Percentiles rank a stretch among this genome's conserved stretches.
These are phyloP conservation scores for Parasitella parasitica DNA, from an alignment of 371 early-diverging fungal species.

Conservation along the genomic window DNA sequence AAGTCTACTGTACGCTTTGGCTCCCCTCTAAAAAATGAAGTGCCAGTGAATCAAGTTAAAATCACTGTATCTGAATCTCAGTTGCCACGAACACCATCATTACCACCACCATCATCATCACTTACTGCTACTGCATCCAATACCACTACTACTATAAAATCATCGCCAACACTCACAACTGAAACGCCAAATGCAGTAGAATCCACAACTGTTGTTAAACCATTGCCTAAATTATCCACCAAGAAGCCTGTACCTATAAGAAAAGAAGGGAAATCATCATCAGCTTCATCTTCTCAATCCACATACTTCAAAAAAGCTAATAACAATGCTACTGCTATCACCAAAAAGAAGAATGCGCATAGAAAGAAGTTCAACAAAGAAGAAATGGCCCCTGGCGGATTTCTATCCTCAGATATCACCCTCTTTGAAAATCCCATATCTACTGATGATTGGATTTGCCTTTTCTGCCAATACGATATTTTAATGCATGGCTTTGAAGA, in stretches of 20 bases:
- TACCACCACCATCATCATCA: not conserved
- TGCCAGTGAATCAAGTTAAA: not conserved
- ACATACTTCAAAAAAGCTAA: not conserved
- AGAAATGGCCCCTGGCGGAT: slow-evolving; percentile 20
- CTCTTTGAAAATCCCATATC: slow-evolving; percentile 28
- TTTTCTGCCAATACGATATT: slow-evolving; percentile 47
- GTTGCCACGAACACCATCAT: not conserved
- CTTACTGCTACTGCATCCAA: not conserved
- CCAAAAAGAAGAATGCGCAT: slow-evolving; percentile 3
- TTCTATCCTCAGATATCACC: slow-evolving; percentile 26
- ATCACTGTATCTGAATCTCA: too few species aligned
- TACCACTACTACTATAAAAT: not conserved
- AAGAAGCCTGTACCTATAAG: not conserved
- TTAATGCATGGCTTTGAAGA: slow-evolving; percentile 29
- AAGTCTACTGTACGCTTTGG: not conserved
- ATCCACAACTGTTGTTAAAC: not conserved
- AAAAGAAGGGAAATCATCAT: not conserved
- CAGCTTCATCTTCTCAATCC: not conserved
- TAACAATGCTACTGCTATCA: not conserved
- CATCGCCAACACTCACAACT: not conserved
- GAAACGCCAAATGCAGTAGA: not conserved
- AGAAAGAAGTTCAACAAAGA: slow-evolving; percentile 7
- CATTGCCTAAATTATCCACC: not conserved
- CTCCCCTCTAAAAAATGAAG: not conserved
- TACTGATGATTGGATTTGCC: slow-evolving; percentile 44